A percentile compares a stretch with the other conserved stretches of the same genome.
phyloP scores from a whole-genome alignment of 2,329 filamentous ascomycete genomes.

The Colletotrichum limetticola region DNA sequence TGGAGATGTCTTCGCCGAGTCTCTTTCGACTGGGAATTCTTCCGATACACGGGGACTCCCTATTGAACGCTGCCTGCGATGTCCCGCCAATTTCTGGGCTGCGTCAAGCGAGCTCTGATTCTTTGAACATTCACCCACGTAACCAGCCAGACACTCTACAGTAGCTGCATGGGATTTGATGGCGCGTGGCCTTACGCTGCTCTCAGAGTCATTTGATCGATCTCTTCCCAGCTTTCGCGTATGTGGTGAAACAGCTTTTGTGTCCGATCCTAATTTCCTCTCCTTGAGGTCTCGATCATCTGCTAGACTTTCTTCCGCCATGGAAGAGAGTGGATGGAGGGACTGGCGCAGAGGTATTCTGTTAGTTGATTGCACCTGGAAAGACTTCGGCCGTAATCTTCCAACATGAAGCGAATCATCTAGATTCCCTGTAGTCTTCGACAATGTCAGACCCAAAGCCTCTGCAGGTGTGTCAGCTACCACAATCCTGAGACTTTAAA shows the following conservation, averaged over 20 bases:
- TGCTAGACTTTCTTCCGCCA: slow-evolving; percentile 42
- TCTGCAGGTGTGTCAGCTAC: slow-evolving; percentile 26
- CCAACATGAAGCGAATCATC: slow-evolving; percentile 33
- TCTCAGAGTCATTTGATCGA: background rate
- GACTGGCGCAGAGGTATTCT: slow-evolving; percentile 28
- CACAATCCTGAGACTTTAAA: background rate
- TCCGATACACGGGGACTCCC: slow-evolving; percentile 36
- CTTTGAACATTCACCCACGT: background rate
- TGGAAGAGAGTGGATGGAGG: slow-evolving; percentile 41
- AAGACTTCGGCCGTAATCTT: slow-evolving; percentile 33
- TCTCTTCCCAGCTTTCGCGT: background rate
- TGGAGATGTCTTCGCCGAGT: slow-evolving; percentile 40
- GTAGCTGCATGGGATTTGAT: background rate
- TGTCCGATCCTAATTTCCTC: background rate
- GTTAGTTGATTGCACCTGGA: slow-evolving; percentile 34
- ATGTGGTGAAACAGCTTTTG: background rate
- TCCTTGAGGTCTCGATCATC: background rate
- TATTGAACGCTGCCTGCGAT: background rate
- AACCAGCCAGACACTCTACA: background rate
- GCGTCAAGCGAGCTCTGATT: background rate
- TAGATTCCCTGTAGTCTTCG: background rate
- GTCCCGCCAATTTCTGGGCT: too few species aligned
- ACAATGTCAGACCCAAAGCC: slow-evolving; percentile 18
- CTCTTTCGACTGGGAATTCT: slow-evolving; percentile 41
- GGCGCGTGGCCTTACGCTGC: too few species aligned